Percentiles rank a stretch among this genome's conserved stretches.
These are phyloP conservation scores for Rhodomyrtus psidioides DNA, from an alignment of 441 rosid genomes.

Conservation along the genomic window DNA sequence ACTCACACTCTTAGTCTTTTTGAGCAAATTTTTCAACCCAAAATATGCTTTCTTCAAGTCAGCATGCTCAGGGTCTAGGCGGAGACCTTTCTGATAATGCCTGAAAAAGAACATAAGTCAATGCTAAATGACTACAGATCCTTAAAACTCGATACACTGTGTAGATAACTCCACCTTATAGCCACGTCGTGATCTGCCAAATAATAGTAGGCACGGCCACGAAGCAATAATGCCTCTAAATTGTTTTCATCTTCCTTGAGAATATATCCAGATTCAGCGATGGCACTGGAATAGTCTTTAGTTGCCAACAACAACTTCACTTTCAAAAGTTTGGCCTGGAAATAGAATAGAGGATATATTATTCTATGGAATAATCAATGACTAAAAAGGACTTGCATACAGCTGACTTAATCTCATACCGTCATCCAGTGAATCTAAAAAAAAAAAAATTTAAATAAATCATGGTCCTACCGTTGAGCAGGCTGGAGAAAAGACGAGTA, in stretches of 20 bases:
- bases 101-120: constrained; percentile 28
- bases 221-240: constrained; percentile 85
- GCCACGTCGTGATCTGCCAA: constrained; percentile 98
- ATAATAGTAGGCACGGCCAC: constrained; percentile 97
- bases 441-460: background rate
- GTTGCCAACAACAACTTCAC: constrained; percentile 58
- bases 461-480: constrained; percentile 61
- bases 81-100: constrained; percentile 96
- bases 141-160: background rate
- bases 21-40: constrained; percentile 82
- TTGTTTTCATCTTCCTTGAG: constrained; percentile 86
- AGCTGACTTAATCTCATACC: background rate
- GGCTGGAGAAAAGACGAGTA: constrained; percentile 84
- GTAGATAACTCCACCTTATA: constrained; percentile 41
- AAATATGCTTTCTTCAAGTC: constrained; percentile 94
- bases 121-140: constrained; percentile 6
- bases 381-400: background rate
- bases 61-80: constrained; percentile 93
- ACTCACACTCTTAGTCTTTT: constrained; percentile 91
- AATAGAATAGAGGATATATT: background rate
- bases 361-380: background rate
- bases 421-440: background rate
- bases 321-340: constrained; percentile 84
- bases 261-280: constrained; percentile 78
- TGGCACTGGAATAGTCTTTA: constrained; percentile 74